Conservation (phyloP, 305 asterid genomes). For the Salvia sclarea region DNA sequence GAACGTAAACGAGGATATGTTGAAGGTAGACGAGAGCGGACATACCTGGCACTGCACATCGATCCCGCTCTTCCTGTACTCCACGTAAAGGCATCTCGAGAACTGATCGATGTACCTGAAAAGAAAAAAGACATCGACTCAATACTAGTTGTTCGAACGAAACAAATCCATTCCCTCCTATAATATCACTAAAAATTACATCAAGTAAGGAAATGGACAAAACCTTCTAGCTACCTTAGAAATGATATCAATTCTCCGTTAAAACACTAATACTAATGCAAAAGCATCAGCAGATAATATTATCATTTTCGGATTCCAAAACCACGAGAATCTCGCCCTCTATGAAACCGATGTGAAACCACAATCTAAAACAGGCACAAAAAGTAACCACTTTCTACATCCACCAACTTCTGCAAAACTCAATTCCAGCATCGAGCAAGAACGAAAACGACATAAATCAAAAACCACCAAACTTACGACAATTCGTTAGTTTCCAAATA, state of each 20-base stretch:
- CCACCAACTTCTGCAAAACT: background rate
- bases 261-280: background rate
- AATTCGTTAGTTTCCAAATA: background rate
- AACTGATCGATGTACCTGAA: conserved; percentile 82
- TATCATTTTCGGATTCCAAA: background rate
- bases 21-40: background rate
- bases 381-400: background rate
- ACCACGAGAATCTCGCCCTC: background rate
- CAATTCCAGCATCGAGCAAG: background rate
- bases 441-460: background rate
- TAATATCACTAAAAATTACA: background rate
- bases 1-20: background rate
- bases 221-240: background rate
- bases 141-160: background rate
- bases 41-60: conserved; percentile 98
- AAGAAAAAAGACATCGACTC: background rate
- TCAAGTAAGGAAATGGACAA: background rate
- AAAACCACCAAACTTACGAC: background rate
- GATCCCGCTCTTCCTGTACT: conserved; percentile 90
- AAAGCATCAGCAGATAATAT: background rate
- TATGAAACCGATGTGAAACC: conserved; percentile 9
- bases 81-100: conserved; percentile 93
- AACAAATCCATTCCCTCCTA: background rate
- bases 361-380: conserved; percentile 9
- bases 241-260: too few relatives aligned